A percentile compares a stretch with the other conserved stretches of the same genome.
Evolutionary conservation across 1,139 yeast species (phyloP).

Genomic region (Scheffersomyces insectosa): DNA sequence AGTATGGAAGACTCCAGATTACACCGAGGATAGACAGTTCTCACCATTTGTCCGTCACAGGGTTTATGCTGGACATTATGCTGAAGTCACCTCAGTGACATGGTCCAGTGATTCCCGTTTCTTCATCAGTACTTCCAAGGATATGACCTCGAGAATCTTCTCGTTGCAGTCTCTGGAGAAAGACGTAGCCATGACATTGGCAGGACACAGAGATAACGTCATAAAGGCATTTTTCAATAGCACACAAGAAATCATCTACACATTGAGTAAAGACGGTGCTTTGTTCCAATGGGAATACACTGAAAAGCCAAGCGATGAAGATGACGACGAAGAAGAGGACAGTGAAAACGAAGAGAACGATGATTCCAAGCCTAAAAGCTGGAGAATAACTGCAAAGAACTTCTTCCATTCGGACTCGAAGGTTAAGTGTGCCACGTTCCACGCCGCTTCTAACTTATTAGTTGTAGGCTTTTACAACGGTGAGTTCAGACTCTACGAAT

Average conservation of each 20-base stretch:
- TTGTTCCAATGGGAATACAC: slow-evolving; percentile 88
- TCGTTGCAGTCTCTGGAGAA: slow-evolving; percentile 75
- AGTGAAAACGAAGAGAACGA: slow-evolving; percentile 34
- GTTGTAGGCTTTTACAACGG: slow-evolving; percentile 93
- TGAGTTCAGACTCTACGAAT: slow-evolving; percentile 88
- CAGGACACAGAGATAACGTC: slow-evolving; percentile 92
- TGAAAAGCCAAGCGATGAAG: slow-evolving; percentile 43
- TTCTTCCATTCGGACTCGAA: slow-evolving; percentile 72
- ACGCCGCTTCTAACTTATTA: slow-evolving; percentile 64
- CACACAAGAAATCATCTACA: slow-evolving; percentile 85
- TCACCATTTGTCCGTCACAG: slow-evolving; percentile 94
- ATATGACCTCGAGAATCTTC: slow-evolving; percentile 85
- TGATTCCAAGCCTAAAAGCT: slow-evolving; percentile 42
- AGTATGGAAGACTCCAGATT: slow-evolving; percentile 90
- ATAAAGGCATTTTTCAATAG: slow-evolving; percentile 82
- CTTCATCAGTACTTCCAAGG: slow-evolving; percentile 83
- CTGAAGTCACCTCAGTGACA: slow-evolving; percentile 71
- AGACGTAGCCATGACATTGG: slow-evolving; percentile 79
- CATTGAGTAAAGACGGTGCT: slow-evolving; percentile 94
- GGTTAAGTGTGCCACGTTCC: slow-evolving; percentile 83
- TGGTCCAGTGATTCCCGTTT: slow-evolving; percentile 94
- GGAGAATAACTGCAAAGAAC: slow-evolving; percentile 84
- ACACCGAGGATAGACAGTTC: slow-evolving; percentile 76
- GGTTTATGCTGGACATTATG: slow-evolving; percentile 90
- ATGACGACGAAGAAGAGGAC: slow-evolving; percentile 41